Percentiles rank a stretch among this genome's conserved stretches.
phyloP scores from a whole-genome alignment of 1,139 yeast species.

The Yamadazyma atmosphaerica region DNA sequence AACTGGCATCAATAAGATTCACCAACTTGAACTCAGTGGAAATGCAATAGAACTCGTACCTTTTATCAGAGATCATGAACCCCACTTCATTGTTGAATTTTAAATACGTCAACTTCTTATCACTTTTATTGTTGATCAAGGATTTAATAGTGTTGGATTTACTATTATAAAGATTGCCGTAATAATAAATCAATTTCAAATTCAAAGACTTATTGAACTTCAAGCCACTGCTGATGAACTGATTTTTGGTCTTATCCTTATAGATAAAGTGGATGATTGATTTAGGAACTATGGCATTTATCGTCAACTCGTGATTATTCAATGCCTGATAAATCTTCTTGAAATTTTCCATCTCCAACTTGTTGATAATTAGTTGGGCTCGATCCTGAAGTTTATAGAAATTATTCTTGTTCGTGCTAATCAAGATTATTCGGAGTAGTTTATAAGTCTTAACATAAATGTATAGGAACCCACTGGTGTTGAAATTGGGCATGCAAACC shows the following conservation, averaged over 20 bases:
- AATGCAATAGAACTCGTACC: constrained; percentile 41
- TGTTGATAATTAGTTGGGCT: constrained; percentile 52
- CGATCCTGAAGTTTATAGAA: constrained; percentile 72
- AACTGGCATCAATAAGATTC: constrained; percentile 32
- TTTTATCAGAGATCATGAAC: constrained; percentile 37
- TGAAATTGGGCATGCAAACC: constrained; percentile 86
- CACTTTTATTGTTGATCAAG: constrained; percentile 11
- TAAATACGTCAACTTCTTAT: constrained; percentile 39
- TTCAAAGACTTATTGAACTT: constrained; percentile 17
- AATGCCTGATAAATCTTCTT: constrained; percentile 37
- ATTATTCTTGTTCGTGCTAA: constrained; percentile 81
- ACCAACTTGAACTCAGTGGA: constrained; percentile 30
- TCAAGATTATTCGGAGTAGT: constrained; percentile 61
- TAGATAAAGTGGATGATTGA: constrained; percentile 68
- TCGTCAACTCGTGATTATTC: constrained; percentile 16
- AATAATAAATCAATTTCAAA: constrained; percentile 32
- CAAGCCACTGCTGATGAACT: constrained; percentile 32
- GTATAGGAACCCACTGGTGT: constrained; percentile 82
- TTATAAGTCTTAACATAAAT: constrained; percentile 68
- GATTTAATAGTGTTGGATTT: constrained; percentile 26
- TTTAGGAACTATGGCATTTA: constrained; percentile 37
- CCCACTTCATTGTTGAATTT: constrained; percentile 28
- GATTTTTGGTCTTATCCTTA: constrained; percentile 59
- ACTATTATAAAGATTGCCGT: constrained; percentile 29
- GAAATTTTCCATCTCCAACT: constrained; percentile 37